Base-by-base conservation (phyloP, 805 yeast species). In the Starmerella stellata region DNA sequence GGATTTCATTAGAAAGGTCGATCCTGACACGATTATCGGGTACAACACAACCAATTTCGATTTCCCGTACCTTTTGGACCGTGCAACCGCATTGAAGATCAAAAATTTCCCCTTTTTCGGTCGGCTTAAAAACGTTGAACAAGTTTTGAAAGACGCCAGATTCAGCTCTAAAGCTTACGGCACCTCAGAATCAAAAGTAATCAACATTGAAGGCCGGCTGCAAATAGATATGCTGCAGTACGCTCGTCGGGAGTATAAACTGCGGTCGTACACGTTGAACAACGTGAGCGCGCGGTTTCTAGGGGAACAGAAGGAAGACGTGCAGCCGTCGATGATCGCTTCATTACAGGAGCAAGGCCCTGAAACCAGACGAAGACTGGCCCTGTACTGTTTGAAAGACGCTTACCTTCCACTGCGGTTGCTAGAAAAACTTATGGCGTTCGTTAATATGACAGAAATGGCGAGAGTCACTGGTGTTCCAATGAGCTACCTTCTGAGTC, bases 401-500 rank as follows among this genome's bases (percentile, higher is more conserved):
- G 95, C 98, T 0, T 85, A 78, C 52, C 63, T 90, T 34, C 98
- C 98, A 1, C 54, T 90, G 50, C 64, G 98, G 46, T 65, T 90
- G 28, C 59, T 85, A 51, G 95, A 87, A 46, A 92, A 87, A 52
- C 67, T 90, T 38, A 92, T 90, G 98, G 83, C 95, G 51, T 64
- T 90, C 44, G 93, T 92, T 44, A 90, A 90, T 53, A 90, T 90
- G 59, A 87, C 95, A 1, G 99, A 90, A 60, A 90, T 90, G 99
- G 95, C 98, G 1, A 76, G 99, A 63, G 99, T 90, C 21, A 90
- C 98, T 0, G 99, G 99, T 47, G 96, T 90, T 9, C 98, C 99
- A 0, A 82, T 90, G 52, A 78, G 95, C 1, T 87, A 74, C 53
- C 66, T 90, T 44, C 62, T 90, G 33, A 57, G 92, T 14, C 70